Evolutionary conservation across 441 rosid species (phyloP), one percentile per base, ranked within the genome.

Genomic region (Breynia disticha): DNA sequence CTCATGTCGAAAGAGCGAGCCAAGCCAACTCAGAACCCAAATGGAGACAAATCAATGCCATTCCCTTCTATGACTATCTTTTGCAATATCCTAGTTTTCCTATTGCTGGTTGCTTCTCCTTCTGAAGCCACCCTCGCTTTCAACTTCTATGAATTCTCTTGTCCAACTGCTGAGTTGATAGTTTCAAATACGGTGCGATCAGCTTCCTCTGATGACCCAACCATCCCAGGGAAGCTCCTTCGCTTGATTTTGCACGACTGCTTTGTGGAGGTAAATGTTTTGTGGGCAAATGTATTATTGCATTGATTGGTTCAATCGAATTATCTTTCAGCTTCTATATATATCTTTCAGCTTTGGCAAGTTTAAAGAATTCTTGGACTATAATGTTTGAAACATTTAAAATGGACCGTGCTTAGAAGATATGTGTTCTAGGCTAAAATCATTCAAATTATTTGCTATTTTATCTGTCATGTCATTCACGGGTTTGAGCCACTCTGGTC

Each of bases 211-310:
- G 17, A 37, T 0, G 78, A 80, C 64, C 76, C 79, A 2, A 60
- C 73, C 56, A 72, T 53, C 43, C 86, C 94, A 2, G 81, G 88
- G 7, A 57, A 71, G 56, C 70, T 86, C 46, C 86, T 90, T 17
- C 76, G 95, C 63, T 75, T 90, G 46, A 79, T 79, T 5, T 90
- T 87, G 68, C 95, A 84, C 15, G 91, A 90, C 64, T 84, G 96
- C 75, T 87, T 84, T 32, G 87, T 84, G 14, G 77, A 90, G 82
- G 97, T 89, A 41, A 49, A 81, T 47, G 16, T n/a, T n/a, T 28
- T 5, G 35, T 28, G 35, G 35, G 35, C 35, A 4, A 28, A 28
- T 46, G 41, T 38, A 52, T 59, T 41, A 41, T 15, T 41, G 3
- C 44, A 4, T 41, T 41, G 44, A 41, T 41, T 41, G 13, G 7